Conservation (phyloP, 2,329 filamentous ascomycete species). For the Claviceps humidiphila region DNA sequence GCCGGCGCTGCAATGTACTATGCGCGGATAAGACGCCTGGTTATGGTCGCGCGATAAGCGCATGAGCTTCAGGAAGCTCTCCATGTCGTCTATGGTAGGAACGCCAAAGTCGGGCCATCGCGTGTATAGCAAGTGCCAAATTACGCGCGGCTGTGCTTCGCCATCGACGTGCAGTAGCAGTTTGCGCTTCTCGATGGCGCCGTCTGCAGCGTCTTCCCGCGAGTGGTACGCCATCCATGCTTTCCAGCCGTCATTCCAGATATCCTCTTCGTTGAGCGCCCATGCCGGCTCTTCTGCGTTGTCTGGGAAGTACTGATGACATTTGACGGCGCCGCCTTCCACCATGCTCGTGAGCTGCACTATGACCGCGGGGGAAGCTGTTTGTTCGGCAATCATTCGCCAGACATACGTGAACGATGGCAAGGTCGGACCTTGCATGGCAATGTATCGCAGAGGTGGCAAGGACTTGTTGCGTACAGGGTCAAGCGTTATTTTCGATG, state of each 20-base stretch:
- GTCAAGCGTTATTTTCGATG: slow-evolving; percentile 52
- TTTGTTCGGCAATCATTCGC: slow-evolving; percentile 86
- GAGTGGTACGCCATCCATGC: slow-evolving; percentile 57
- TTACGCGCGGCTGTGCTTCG: slow-evolving; percentile 37
- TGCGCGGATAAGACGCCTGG: slow-evolving; percentile 49
- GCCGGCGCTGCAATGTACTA: slow-evolving; percentile 81
- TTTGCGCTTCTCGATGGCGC: slow-evolving; percentile 61
- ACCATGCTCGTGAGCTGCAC: slow-evolving; percentile 90
- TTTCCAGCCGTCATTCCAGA: slow-evolving; percentile 53
- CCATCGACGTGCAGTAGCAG: slow-evolving; percentile 44
- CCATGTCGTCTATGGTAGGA: slow-evolving; percentile 53
- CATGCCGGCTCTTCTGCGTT: slow-evolving; percentile 37
- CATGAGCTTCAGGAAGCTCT: slow-evolving; percentile 57
- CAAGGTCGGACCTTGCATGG: slow-evolving; percentile 80
- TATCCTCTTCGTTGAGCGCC: slow-evolving; percentile 48
- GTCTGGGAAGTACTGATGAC: slow-evolving; percentile 74
- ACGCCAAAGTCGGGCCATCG: slow-evolving; percentile 87
- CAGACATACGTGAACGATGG: slow-evolving; percentile 72
- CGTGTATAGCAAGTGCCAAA: slow-evolving; percentile 78
- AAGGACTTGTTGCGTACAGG: slow-evolving; percentile 25
- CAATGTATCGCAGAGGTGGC: slow-evolving; percentile 57
- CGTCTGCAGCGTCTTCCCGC: slow-evolving; percentile 39
- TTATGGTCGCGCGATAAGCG: slow-evolving; percentile 47
- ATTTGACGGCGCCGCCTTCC: slow-evolving; percentile 69
- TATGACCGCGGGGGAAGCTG: slow-evolving; percentile 59